phyloP scores from a whole-genome alignment of 2,329 filamentous ascomycete species.

The Cryphonectria radicalis region DNA sequence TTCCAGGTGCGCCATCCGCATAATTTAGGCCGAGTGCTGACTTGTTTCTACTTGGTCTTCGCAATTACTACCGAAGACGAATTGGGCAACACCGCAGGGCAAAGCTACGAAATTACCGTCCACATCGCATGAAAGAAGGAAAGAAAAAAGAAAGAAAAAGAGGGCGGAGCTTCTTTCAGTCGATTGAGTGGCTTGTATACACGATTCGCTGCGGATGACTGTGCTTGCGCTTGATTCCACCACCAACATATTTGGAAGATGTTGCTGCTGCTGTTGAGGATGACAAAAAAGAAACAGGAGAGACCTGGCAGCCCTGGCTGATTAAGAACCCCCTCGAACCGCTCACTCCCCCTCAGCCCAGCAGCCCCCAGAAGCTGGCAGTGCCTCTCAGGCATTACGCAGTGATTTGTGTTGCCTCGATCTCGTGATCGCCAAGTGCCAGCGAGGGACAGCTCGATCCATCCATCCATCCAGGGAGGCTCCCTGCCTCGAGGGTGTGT shows the following conservation, averaged over 20 bases:
- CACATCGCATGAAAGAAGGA: background rate
- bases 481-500: background rate
- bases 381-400: background rate
- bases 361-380: background rate
- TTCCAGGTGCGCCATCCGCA: conserved; percentile 13
- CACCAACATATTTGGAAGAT: background rate
- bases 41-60: background rate
- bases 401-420: background rate
- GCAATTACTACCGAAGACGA: background rate
- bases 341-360: background rate
- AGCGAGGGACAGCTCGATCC: background rate
- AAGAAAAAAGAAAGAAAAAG: too few species aligned
- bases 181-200: background rate
- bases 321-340: background rate
- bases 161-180: background rate
- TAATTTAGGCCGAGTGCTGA: background rate
- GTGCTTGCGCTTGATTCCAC: background rate
- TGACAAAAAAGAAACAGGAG: background rate
- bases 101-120: conserved; percentile 10
- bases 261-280: background rate
- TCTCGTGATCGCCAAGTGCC: background rate
- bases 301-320: conserved; percentile 1
- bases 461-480: background rate
- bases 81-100: background rate
- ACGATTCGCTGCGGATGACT: background rate